Evolutionary conservation across 495 filamentous ascomycete genomes (phyloP).

Genomic region (Penicillium egyptiacum): DNA sequence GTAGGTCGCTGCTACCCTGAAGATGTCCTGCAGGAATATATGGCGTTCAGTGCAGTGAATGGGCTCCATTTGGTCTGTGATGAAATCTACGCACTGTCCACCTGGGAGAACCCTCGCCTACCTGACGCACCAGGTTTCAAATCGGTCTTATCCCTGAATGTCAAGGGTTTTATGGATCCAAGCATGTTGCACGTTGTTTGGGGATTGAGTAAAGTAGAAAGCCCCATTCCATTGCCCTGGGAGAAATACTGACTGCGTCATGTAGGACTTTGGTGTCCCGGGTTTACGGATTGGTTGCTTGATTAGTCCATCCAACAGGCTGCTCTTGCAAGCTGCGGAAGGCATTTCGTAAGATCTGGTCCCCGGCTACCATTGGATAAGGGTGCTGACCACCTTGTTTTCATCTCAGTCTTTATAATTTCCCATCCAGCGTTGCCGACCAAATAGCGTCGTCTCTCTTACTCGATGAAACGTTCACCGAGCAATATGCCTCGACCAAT

Average conservation of each 20-base stretch:
- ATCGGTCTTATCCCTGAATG: conserved; percentile 41
- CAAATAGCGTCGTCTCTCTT: conserved; percentile 9
- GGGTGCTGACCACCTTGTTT: background rate
- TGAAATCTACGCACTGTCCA: conserved; percentile 52
- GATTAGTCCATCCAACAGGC: conserved; percentile 17
- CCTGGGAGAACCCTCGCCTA: conserved; percentile 32
- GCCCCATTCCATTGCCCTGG: background rate
- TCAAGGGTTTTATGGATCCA: conserved; percentile 37
- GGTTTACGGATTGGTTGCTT: conserved; percentile 18
- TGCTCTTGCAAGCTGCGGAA: conserved; percentile 11
- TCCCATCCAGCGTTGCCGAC: conserved; percentile 21
- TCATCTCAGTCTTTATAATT: conserved; percentile 10
- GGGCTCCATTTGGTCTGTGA: conserved; percentile 51
- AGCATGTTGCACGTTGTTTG: conserved; percentile 37
- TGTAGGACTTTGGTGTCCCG: conserved; percentile 21
- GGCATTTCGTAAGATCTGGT: conserved; percentile 20
- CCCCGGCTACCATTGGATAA: background rate
- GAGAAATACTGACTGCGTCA: conserved; percentile 8
- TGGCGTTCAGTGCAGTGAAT: conserved; percentile 39
- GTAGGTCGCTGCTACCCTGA: conserved; percentile 43
- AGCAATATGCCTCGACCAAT: conserved; percentile 6
- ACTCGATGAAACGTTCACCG: conserved; percentile 12
- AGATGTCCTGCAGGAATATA: conserved; percentile 30
- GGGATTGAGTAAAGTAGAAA: conserved; percentile 40
- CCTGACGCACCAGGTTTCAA: conserved; percentile 32